These are phyloP conservation scores for Hypoxylon sp. DNA, from an alignment of 2,329 filamentous ascomycete genomes.

Conservation along the genomic window DNA sequence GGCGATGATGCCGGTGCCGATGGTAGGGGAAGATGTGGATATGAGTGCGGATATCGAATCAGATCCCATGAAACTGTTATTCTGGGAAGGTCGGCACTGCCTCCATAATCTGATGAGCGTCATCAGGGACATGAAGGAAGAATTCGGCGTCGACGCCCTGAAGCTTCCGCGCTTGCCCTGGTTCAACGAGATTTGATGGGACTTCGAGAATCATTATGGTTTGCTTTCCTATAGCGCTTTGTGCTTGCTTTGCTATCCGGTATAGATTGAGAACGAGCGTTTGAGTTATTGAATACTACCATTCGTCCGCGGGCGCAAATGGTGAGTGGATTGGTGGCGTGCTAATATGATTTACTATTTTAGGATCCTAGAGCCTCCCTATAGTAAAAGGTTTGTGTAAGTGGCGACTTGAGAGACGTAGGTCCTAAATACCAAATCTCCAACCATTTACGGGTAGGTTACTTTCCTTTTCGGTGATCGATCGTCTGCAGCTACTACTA, in stretches of 20 bases:
- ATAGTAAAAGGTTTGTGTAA: neutral
- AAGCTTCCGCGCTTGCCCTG: conserved; percentile 23
- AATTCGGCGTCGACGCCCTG: conserved; percentile 34
- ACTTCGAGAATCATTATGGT: neutral
- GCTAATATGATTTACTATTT: neutral
- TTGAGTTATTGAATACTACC: neutral
- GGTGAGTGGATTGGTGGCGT: neutral
- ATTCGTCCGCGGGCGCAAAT: neutral
- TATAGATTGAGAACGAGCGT: conserved; percentile 22
- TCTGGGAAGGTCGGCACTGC: conserved; percentile 37
- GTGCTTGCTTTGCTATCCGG: conserved; percentile 1
- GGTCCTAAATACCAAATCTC: neutral
- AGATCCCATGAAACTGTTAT: conserved; percentile 6
- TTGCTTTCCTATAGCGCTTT: conserved; percentile 20
- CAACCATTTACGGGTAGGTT: neutral
- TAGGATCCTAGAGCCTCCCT: neutral
- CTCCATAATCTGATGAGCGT: conserved; percentile 34
- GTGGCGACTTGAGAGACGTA: neutral
- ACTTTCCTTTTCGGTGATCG: neutral
- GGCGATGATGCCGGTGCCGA: neutral
- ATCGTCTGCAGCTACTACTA: neutral
- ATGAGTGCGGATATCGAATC: neutral
- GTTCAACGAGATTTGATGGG: conserved; percentile 8
- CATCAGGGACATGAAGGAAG: conserved; percentile 31
- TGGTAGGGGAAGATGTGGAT: neutral